Evolutionary conservation across 139 green algal species (phyloP), one percentile per base, ranked within the genome.

Genomic region (Raphidocelis subcapitata): DNA sequence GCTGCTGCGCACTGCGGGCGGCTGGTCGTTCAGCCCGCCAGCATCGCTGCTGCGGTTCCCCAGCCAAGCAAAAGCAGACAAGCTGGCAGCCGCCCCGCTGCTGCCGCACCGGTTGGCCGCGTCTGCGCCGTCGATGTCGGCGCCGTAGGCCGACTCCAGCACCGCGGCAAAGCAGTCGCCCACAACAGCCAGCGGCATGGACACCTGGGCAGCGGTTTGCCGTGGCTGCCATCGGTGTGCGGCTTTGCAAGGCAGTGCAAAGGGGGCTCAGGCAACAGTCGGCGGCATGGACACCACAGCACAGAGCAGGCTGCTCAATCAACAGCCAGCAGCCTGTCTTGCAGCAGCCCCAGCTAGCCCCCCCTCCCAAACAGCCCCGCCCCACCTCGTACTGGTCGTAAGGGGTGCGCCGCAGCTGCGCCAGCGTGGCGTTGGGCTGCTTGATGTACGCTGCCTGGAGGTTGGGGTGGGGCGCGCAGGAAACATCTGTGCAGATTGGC

Each of bases 101-200:
- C 64, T 59, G 32, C n/a, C 67, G 14, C 47, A 82, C 76, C 64
- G 67, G 1, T 63, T 60, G 21, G 56, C 72, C 32, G 24, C 8
- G 56, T 85, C 68, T 1, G 21, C 16, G 8, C 74, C 61, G 33
- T 75, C 37, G 16, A 82, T 49, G 66, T 82, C 80, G 1, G 63
- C 72, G 3, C 72, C 66, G 65, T 89, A 87, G 41, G 85, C 71
- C 29, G 82, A 28, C 31, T 85, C 65, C 51, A 90, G 57, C 37
- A 90, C 65, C 51, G 69, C 79, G 26, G 60, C 23, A 67, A 82
- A 75, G 75, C 85, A 90, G 61, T 80, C 71, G 28, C 63, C 79
- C 74, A 85, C 82, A 16, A 35, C 72, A 35, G 64, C 37, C 2
- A 85, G 47, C 0, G 85, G 85, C 0, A 90, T 54, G 23, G 85